A percentile compares a stretch with the other conserved stretches of the same genome.
These are phyloP conservation scores for Candida coquimbonensis DNA, from an alignment of 805 yeast species.

Conservation along the genomic window DNA sequence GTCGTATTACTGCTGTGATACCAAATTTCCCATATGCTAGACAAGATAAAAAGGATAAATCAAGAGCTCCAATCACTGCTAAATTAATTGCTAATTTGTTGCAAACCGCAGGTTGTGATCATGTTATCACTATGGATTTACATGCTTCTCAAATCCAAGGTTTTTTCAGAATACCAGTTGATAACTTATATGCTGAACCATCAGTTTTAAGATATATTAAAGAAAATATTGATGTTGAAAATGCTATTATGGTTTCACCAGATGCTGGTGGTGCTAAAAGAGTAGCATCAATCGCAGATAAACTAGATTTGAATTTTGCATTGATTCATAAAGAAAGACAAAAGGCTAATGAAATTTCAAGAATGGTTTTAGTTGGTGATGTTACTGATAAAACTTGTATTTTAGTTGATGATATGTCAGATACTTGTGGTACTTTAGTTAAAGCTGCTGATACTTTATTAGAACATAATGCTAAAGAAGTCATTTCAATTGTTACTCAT, in stretches of 20 bases:
- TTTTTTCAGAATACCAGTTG: constrained; percentile 91
- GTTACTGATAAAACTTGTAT: constrained; percentile 78
- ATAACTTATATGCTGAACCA: constrained; percentile 93
- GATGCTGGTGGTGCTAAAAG: constrained; percentile 99
- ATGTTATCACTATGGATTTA: constrained; percentile 92
- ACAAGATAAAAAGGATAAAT: constrained; percentile 94
- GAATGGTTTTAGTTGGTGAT: constrained; percentile 96
- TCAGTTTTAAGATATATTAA: constrained; percentile 75
- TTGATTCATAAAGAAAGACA: constrained; percentile 95
- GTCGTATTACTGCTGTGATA: constrained; percentile 88
- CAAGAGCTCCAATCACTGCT: constrained; percentile 95
- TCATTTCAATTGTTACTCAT: constrained; percentile 91
- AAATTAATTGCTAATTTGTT: constrained; percentile 86
- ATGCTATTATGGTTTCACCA: constrained; percentile 84
- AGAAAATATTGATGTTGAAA: constrained; percentile 46
- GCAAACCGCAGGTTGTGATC: constrained; percentile 91
- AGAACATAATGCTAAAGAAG: constrained; percentile 74
- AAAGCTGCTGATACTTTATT: constrained; percentile 88
- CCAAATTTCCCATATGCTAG: constrained; percentile 97
- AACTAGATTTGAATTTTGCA: constrained; percentile 87
- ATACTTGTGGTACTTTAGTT: constrained; percentile 93
- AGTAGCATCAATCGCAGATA: constrained; percentile 90
- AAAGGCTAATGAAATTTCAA: constrained; percentile 87
- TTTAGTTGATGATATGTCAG: constrained; percentile 96
- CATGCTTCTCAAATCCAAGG: constrained; percentile 99